These are phyloP conservation scores for Hyphodiscus hymeniophilus DNA, from an alignment of 495 filamentous ascomycete species.

Conservation along the genomic window DNA sequence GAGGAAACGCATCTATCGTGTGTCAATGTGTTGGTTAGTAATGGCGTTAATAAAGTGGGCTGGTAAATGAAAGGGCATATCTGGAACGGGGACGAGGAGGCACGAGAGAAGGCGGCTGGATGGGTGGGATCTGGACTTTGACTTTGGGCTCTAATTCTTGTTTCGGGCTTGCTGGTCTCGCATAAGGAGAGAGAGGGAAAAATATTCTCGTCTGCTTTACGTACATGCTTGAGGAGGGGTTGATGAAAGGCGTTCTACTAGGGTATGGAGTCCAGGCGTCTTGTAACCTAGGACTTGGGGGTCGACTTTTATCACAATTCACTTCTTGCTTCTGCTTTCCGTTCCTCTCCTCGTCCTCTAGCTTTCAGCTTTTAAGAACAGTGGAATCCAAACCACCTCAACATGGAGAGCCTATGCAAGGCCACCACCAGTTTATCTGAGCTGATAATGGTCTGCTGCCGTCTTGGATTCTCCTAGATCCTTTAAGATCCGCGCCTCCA, in stretches of 20 bases:
- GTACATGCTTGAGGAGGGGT: background rate
- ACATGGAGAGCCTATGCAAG: no score
- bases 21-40: conserved; percentile 11
- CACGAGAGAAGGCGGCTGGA: conserved; percentile 6
- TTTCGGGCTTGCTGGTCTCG: background rate
- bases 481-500: no score
- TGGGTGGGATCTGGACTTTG: background rate
- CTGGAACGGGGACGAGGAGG: conserved; percentile 4
- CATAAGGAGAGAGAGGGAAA: background rate
- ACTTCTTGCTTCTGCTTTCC: no score
- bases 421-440: no score
- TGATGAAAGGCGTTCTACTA: conserved; percentile 4
- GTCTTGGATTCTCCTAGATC: no score
- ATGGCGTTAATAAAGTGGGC: conserved; percentile 19
- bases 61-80: conserved; percentile 1
- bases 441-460: no score
- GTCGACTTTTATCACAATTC: background rate
- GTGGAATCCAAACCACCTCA: no score
- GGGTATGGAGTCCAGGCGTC: conserved; percentile 3
- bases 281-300: conserved; percentile 6
- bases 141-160: background rate
- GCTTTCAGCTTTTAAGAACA: no score
- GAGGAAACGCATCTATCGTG: background rate
- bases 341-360: no score
- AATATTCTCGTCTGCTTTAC: no score